Percentiles rank a stretch among this genome's conserved stretches.
Conservation (phyloP, 2,329 filamentous ascomycete genomes). For the Fusarium coffeatum region DNA sequence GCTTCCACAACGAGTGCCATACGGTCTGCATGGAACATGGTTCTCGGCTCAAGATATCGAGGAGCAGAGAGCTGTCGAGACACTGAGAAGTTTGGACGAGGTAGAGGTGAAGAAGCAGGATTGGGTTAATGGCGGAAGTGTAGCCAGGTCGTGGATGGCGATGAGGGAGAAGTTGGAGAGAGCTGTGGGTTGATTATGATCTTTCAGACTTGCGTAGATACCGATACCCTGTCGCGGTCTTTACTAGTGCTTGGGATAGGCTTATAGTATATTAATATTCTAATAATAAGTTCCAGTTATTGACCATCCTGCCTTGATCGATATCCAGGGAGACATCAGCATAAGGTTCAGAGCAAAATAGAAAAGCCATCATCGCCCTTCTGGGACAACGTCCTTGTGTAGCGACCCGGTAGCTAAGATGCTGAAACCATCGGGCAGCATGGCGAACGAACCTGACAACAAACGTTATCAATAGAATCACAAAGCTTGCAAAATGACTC, state of each 20-base stretch:
- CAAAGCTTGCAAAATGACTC: background rate
- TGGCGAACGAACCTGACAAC: background rate
- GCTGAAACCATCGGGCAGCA: background rate
- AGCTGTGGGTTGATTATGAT: background rate
- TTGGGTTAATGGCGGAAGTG: background rate
- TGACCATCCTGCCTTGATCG: background rate
- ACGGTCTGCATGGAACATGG: conserved; percentile 74
- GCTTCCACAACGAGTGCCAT: conserved; percentile 75
- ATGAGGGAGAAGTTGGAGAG: conserved; percentile 8
- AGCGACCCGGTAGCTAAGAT: background rate
- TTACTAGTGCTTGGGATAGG: background rate
- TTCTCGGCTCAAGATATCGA: conserved; percentile 65
- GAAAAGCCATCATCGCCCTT: background rate
- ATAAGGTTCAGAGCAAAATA: background rate
- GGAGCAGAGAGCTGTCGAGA: conserved; percentile 55
- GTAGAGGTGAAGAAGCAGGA: conserved; percentile 7
- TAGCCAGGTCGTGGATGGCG: background rate
- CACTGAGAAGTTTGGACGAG: conserved; percentile 1
- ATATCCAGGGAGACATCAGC: background rate
- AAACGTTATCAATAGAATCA: background rate
- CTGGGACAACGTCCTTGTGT: background rate
- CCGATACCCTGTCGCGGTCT: conserved; percentile 3
- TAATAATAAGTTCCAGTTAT: background rate
- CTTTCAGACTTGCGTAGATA: too few relatives aligned
- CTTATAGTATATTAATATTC: background rate